Evolutionary conservation across 1,139 yeast genomes (phyloP), one percentile per base, ranked within the genome.

Genomic region (Saccharomycopsis crataegensis): DNA sequence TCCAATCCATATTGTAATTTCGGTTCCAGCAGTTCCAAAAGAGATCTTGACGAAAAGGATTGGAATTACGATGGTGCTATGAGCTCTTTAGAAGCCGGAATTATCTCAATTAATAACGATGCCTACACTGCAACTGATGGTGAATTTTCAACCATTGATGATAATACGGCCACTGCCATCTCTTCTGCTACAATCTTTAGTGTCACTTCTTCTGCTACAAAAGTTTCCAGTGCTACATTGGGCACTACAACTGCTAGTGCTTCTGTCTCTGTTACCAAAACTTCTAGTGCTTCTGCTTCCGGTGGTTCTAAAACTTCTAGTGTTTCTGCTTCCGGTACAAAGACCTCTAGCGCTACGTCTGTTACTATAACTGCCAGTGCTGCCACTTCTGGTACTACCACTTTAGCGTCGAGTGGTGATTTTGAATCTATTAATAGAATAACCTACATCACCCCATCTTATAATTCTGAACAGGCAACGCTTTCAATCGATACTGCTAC

Each of bases 1-100:
- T 59, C 62, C 32, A 67, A 67, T 51, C 58, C 65, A 2, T 65
- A 62, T 40, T 68, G 71, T 57, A 3, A 22, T 22, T 49, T 16
- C 14, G 28, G 28, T 9, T 14, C 43, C 14, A 9, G 14, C 12
- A 14, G 16, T 4, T 14, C 40, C 28, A 22, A 17, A 11, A 7
- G 33, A 22, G 33, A 17, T 22, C 17, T 11, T 3, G 17, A 40
- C 4, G 3, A 2, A 40, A 17, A 3, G 9, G 43, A 40, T 14
- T 9, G 7, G 2, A 3, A 11, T n/a, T 11, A 3, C 3, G 40
- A 36, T 11, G 28, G 28, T 4, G 28, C 4, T 4, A 22, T 22
- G 4, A 22, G 28, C 28, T 22, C 28, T 22, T 22, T 22, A 4
- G 28, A 22, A 22, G 28, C 4, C 4, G 28, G 4, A 22, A 4